Evolutionary conservation across 257 asterid genomes (phyloP).

Genomic region (Gynochthodes officinalis): DNA sequence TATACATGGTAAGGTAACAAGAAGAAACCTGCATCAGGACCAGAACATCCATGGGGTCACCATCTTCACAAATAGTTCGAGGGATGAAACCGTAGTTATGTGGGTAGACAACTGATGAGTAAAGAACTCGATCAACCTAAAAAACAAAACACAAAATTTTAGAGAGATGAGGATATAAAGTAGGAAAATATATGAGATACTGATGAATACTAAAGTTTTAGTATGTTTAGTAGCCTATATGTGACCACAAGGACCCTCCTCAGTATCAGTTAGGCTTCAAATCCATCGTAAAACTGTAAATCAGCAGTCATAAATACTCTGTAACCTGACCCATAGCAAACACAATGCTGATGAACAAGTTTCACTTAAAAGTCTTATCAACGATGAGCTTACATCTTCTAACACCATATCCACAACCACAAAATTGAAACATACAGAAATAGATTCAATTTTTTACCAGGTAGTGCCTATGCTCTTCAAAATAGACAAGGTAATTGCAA

Average conservation of each 20-base stretch:
- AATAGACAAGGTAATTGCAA: not conserved
- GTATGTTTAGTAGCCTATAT: not conserved
- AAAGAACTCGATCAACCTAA: constrained; percentile 83
- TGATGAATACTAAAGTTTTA: not conserved
- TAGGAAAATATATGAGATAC: not conserved
- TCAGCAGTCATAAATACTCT: not conserved
- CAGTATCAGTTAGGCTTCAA: no score
- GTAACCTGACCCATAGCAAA: not conserved
- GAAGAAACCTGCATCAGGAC: constrained; percentile 80
- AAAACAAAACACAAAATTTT: not conserved
- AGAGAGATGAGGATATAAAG: not conserved
- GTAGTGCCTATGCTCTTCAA: not conserved
- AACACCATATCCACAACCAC: not conserved
- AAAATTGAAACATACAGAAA: not conserved
- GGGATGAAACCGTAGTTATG: constrained; percentile 96
- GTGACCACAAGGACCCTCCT: not conserved
- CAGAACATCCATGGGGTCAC: constrained; percentile 86
- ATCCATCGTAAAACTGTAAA: not conserved
- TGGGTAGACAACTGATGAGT: constrained; percentile 94
- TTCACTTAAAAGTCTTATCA: not conserved
- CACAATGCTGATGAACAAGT: not conserved
- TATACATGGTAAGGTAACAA: not conserved
- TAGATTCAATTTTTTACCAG: not conserved
- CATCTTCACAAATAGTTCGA: constrained; percentile 84
- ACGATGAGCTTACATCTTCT: not conserved